phyloP scores from a whole-genome alignment of 2,329 filamentous ascomycete species.

The Paraconiothyrium brasiliense region DNA sequence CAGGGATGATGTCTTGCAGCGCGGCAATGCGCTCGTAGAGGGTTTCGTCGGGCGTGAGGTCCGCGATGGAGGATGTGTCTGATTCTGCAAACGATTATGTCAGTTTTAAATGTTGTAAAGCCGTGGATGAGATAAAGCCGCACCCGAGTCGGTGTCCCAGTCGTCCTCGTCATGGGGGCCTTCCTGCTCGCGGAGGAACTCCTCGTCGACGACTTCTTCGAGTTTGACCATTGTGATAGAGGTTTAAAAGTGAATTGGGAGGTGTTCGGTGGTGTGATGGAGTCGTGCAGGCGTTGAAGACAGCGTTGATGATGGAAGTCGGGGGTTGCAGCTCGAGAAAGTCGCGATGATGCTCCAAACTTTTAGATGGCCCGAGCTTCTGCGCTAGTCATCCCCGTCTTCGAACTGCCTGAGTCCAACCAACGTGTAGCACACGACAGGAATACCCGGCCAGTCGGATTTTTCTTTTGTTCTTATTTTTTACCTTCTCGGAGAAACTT shows the following conservation, averaged over 20 bases:
- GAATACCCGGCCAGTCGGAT: too few species aligned
- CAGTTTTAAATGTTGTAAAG: neutral
- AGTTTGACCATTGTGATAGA: constrained; percentile 85
- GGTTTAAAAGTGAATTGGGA: neutral
- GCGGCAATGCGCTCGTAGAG: constrained; percentile 74
- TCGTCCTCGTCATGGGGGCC: constrained; percentile 80
- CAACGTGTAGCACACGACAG: neutral
- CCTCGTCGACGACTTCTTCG: constrained; percentile 95
- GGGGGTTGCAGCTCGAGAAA: neutral
- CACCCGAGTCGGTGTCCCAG: constrained; percentile 93
- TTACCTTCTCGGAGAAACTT: neutral
- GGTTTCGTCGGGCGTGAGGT: constrained; percentile 51
- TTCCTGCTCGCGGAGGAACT: constrained; percentile 78
- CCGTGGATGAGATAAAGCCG: constrained; percentile 50
- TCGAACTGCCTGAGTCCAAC: neutral
- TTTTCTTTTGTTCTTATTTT: neutral
- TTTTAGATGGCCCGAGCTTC: constrained; percentile 14
- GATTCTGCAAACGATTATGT: constrained; percentile 70
- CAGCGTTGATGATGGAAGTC: constrained; percentile 13
- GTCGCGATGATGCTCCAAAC: constrained; percentile 14
- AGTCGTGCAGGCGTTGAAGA: neutral
- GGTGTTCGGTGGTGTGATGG: neutral
- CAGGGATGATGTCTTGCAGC: constrained; percentile 82
- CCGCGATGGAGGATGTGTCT: constrained; percentile 71
- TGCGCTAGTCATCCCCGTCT: neutral